Evolutionary conservation across 164 flowering plant genomes (phyloP), one percentile per base, ranked within the genome.

Genomic region (Kingdonia uniflora): DNA sequence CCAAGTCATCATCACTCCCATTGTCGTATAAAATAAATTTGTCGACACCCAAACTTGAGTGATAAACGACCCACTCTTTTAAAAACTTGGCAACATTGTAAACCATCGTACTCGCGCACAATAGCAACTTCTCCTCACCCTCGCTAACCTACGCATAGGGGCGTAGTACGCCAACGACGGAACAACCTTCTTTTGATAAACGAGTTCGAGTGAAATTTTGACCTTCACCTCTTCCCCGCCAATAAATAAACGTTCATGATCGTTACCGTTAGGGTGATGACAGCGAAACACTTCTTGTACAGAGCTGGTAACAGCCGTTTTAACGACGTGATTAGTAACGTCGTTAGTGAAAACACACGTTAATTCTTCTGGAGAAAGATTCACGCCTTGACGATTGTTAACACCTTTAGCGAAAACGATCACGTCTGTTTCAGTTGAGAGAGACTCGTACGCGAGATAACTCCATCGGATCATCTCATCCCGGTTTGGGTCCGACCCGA

Each of bases 91-190:
- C 89, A 56, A 68, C 85, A 66, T 87, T 78, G 68, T 78, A 73
- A 5, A 81, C 83, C 92, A 90, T 87, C 10, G 95, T 84, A 56
- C 76, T 63, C 14, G 95, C 91, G 74, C 98, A 92, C 26, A 84
- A 4, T 68, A 65, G 70, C 16, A 73, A 56, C 19, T 70, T 75
- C 14, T 16, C 15, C 56, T 57, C 25, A 0, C 4, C 11, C 0
- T 0, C 14, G 5, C 55, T 64, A 54, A 0, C 2, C 11, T 65
- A 57, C 61, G 74, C 69, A 0, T 8, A 1, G 29, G 14, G 7
- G 73, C 52, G 64, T 85, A 86, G 45, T 73, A 68, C 46, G 96
- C 96, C 1, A 82, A 73, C 0, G 94, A 73, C 0, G 95, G 95
- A 14, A 80, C 76, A 4, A 14, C 39, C 2, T 1, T 46, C 54